Evolutionary conservation across 129 eudicot species (phyloP), one percentile per base, ranked within the genome.

Genomic region (sunflower (Helianthus annuus)): DNA sequence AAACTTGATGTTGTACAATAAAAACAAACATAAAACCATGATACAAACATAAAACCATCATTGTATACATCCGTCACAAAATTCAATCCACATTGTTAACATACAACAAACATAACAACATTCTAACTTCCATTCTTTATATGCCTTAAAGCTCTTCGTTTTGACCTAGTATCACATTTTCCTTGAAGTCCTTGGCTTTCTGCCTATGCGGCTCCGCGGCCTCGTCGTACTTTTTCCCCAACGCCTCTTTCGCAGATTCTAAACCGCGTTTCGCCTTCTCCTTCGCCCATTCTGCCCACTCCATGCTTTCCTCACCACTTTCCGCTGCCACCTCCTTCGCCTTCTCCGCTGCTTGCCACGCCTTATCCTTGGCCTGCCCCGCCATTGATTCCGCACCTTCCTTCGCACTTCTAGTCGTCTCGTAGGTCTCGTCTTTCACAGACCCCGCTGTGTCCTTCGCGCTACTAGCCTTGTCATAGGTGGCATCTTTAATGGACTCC

Each of bases 121-220:
- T 2, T 42, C 46, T 42, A 42, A 48, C 14, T 2, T 48, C 53
- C 2, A 2, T 48, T 48, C n/a, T 10, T 5, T 40, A 1, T 10
- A 46, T 46, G 1, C n/a, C 15, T 60, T 36, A 89, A 13, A 86
- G 96, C 73, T 86, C 91, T 7, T 83, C 91, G 7, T 76, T 81
- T 3, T 34, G 54, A 3, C 73, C 76, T 27, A 70, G 67, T 2
- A 75, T 70, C 10, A 70, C 58, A 6, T 34, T 67, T 11, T 83
- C 83, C 60, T 83, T 76, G 7, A 79, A 66, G 32, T 81, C 85
- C n/a, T 17, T 32, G 0, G 91, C 78, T 42, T 82, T 84, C 59
- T 81, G 78, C 78, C 85, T 82, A 7, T 71, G 82, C 16, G 77
- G 77, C 16, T 63, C 59, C 1, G 72, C 66, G 0, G 82, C 86